Evolutionary conservation across 1,139 yeast species (phyloP).

Genomic region (Yamadazyma blattariae): DNA sequence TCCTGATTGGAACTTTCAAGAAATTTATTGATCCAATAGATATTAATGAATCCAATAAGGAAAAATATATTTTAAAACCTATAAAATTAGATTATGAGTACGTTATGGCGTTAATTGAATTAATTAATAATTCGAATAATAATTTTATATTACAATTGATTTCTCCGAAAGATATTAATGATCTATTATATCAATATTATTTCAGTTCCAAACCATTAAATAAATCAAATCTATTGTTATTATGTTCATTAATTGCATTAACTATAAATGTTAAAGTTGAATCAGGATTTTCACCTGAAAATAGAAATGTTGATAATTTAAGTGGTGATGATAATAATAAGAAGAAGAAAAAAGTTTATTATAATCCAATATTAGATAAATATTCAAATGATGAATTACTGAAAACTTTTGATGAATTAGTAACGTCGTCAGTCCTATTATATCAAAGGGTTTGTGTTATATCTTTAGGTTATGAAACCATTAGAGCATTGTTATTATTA

Average conservation of each 20-base stretch:
- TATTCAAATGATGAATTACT: slow-evolving; percentile 11
- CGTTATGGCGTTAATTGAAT: slow-evolving; percentile 22
- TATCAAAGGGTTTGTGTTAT: slow-evolving; percentile 46
- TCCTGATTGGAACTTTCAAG: slow-evolving; percentile 18
- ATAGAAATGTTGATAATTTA: slow-evolving; percentile 14
- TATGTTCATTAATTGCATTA: slow-evolving; percentile 7
- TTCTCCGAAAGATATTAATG: slow-evolving; percentile 15
- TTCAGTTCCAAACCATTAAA: slow-evolving; percentile 4
- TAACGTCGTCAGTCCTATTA: slow-evolving; percentile 39
- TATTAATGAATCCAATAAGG: slow-evolving; percentile 19
- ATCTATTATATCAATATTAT: slow-evolving; percentile 22
- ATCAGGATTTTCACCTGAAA: too few relatives aligned
- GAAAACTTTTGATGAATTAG: slow-evolving; percentile 20
- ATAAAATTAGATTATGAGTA: slow-evolving; percentile 25
- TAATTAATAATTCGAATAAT: slow-evolving; percentile 12
- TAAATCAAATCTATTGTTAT: slow-evolving; percentile 8
- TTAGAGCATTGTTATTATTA: slow-evolving; percentile 48
- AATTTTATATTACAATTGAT: slow-evolving; percentile 12
- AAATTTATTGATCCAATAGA: slow-evolving; percentile 37
- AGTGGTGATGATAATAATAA: background rate
- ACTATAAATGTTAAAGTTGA: slow-evolving; percentile 5
- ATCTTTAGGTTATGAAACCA: slow-evolving; percentile 48
- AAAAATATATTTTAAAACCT: slow-evolving; percentile 23
- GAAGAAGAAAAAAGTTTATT: background rate
- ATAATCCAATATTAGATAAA: background rate